Evolutionary conservation across 257 asterid genomes (phyloP).

Genomic region (Parsonsia alboflavescens): DNA sequence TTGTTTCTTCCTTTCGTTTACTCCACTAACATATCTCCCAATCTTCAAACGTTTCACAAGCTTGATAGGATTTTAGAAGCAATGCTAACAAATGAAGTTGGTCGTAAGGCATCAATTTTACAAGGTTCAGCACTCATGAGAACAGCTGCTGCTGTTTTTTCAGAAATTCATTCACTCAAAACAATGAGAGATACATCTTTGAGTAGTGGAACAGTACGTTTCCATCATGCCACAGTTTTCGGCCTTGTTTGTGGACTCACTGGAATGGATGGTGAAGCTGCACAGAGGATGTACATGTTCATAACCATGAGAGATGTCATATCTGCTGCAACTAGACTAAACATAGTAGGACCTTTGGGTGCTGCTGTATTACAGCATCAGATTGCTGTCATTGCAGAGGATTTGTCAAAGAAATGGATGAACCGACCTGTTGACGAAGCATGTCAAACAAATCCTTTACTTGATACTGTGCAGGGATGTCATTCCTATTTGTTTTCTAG

Average conservation of each 20-base stretch:
- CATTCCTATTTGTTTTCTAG: conserved; percentile 93
- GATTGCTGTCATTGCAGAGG: conserved; percentile 56
- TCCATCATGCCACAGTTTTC: conserved; percentile 83
- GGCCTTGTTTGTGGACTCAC: conserved; percentile 79
- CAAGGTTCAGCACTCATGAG: conserved; percentile 95
- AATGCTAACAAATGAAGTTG: conserved; percentile 64
- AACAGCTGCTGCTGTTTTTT: conserved; percentile 66
- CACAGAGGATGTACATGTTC: conserved; percentile 76
- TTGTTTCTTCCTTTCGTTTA: conserved; percentile 77
- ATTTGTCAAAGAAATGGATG: conserved; percentile 69
- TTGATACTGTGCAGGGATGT: conserved; percentile 88
- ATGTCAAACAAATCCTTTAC: conserved; percentile 82
- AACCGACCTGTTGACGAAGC: conserved; percentile 70
- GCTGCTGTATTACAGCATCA: conserved; percentile 81
- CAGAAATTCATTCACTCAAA: conserved; percentile 52
- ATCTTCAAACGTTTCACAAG: conserved; percentile 53
- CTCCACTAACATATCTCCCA: conserved; percentile 45
- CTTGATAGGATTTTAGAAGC: conserved; percentile 57
- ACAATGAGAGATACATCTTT: conserved; percentile 51
- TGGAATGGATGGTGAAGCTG: conserved; percentile 55
- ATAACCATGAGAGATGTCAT: conserved; percentile 79
- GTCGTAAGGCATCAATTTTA: conserved; percentile 67
- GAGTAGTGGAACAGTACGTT: conserved; percentile 31
- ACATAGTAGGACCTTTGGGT: conserved; percentile 80
- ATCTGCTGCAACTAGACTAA: conserved; percentile 91